These are phyloP conservation scores for Lepidium africanum DNA, from an alignment of 345 rosid species.

Conservation along the genomic window DNA sequence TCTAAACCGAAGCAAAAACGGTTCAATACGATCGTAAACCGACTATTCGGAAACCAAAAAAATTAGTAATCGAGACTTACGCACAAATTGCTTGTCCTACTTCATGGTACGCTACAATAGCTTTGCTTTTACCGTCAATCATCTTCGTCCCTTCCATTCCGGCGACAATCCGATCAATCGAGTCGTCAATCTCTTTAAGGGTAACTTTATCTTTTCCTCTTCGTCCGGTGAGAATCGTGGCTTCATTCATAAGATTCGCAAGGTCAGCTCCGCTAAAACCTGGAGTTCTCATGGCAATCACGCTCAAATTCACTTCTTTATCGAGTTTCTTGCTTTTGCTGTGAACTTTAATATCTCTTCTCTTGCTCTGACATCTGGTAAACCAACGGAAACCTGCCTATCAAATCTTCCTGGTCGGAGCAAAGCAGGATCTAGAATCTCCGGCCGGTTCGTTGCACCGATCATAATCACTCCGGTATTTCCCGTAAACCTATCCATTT, in stretches of 20 bases:
- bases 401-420: slow-evolving; percentile 77
- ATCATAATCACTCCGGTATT: slow-evolving; percentile 63
- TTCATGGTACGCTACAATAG: slow-evolving; percentile 66
- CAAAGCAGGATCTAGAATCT: slow-evolving; percentile 69
- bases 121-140: slow-evolving; percentile 66
- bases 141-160: slow-evolving; percentile 78
- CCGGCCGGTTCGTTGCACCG: slow-evolving; percentile 75
- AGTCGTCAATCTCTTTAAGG: slow-evolving; percentile 54
- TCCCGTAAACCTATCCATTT: slow-evolving; percentile 67
- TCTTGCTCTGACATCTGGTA: slow-evolving; percentile 68
- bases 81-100: slow-evolving; percentile 59
- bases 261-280: slow-evolving; percentile 86
- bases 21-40: not conserved
- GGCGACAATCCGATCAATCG: slow-evolving; percentile 60
- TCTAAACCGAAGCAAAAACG: slow-evolving; percentile 21
- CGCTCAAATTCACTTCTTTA: slow-evolving; percentile 39
- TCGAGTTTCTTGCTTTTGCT: slow-evolving; percentile 66
- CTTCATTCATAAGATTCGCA: slow-evolving; percentile 78
- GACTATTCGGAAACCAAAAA: not conserved
- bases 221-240: slow-evolving; percentile 68
- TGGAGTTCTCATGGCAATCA: slow-evolving; percentile 67
- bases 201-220: slow-evolving; percentile 56
- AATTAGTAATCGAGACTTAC: slow-evolving; percentile 27
- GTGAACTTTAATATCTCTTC: slow-evolving; percentile 70
- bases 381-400: slow-evolving; percentile 60